Evolutionary conservation across 2,329 filamentous ascomycete genomes (phyloP), one percentile per base, ranked within the genome.

Genomic region (Nigrospora oryzae): DNA sequence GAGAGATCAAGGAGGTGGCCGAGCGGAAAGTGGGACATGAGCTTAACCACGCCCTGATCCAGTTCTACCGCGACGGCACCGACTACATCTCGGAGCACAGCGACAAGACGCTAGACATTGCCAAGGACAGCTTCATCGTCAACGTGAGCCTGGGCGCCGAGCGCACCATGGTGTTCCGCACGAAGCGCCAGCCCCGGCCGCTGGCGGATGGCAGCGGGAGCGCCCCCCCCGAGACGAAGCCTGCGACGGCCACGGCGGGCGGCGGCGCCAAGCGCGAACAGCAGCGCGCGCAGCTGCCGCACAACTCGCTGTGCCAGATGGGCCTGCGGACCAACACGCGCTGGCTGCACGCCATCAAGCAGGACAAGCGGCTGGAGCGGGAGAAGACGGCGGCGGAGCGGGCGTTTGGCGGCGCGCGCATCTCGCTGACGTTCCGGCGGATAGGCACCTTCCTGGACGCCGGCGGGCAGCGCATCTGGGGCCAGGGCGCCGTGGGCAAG

Each of bases 51-150:
- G 90, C 83, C 1, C 69, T 98, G 40, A 94, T 98, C 38, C 93
- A 98, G 59, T 78, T 89, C 46, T 98, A 98, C 59, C 86, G 93
- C n/a, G 76, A 77, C 53, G 88, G 91, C 3, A 81, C 79, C 40
- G 93, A 98, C 64, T 89, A 89, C 60, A 98, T 98, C 50, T 93
- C 88, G 16, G 93, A 98, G 60, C 93, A 98, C 59, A 94, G 89
- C 35, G 93, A 98, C 62, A 98, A 98, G 67, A 95, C 91, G 0
- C 71, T 98, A 19, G 93, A 98, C 61, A 93, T 98, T 46, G 82
- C 81, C 12, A 79, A 77, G 23, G 81, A 75, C 5, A 93, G 86
- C 19, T 90, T 75, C 48, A 95, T 98, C 53, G 89, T 90, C 52
- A 98, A 97, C 58, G 81, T 95, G 41, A 95, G 89, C 52, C 75